phyloP scores from a whole-genome alignment of 495 filamentous ascomycete species.

The Penicillium egyptiacum region DNA sequence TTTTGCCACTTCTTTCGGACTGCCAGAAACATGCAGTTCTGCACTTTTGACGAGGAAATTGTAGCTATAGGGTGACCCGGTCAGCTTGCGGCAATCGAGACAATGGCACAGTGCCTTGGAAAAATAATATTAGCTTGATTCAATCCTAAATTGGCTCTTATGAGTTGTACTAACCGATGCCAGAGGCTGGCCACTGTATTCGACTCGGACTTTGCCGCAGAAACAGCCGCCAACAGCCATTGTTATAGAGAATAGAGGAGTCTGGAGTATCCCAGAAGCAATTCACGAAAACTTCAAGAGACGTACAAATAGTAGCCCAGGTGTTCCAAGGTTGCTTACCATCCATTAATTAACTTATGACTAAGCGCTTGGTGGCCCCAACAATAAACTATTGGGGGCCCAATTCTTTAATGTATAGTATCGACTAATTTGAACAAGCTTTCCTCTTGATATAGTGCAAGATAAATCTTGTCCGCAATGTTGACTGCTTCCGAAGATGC shows the following conservation, averaged over 20 bases:
- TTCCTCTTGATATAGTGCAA: too few species aligned
- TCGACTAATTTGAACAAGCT: too few species aligned
- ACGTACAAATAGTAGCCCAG: too few species aligned
- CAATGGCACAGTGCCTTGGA: slow-evolving; percentile 40
- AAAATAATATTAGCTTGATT: slow-evolving; percentile 8
- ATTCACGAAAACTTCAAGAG: too few species aligned
- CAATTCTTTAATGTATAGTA: too few species aligned
- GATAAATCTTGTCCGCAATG: too few species aligned
- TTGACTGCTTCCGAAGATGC: too few species aligned
- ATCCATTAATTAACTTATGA: too few species aligned
- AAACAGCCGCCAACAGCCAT: slow-evolving; percentile 36
- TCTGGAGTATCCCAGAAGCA: too few species aligned
- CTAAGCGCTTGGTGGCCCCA: too few species aligned
- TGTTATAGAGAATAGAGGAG: not conserved
- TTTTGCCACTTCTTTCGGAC: slow-evolving; percentile 33
- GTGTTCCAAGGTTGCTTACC: too few species aligned
- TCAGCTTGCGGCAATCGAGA: slow-evolving; percentile 42
- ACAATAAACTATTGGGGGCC: too few species aligned
- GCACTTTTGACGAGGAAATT: slow-evolving; percentile 29
- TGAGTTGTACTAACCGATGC: slow-evolving; percentile 23
- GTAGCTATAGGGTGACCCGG: slow-evolving; percentile 24
- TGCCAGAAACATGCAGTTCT: slow-evolving; percentile 31
- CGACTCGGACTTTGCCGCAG: slow-evolving; percentile 30
- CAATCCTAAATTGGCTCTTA: not conserved
- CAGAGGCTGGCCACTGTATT: slow-evolving; percentile 29